A percentile compares a stretch with the other conserved stretches of the same genome.
These are phyloP conservation scores for Xylariaceae sp. DNA, from an alignment of 2,329 filamentous ascomycete genomes.

Conservation along the genomic window DNA sequence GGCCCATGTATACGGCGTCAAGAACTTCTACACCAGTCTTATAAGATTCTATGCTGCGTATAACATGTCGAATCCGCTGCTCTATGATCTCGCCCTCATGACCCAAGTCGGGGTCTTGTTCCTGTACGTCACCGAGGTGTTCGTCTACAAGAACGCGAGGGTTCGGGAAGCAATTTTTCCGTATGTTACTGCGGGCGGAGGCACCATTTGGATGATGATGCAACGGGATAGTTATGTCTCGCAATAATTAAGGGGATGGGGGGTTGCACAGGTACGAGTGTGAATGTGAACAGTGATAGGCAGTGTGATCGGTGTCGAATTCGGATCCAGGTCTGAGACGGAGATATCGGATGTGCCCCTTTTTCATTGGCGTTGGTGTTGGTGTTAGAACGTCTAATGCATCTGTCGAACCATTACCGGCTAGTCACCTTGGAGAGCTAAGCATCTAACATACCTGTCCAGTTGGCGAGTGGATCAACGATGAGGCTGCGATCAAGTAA, in stretches of 20 bases:
- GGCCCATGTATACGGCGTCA: conserved; percentile 40
- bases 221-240: conserved; percentile 30
- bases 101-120: conserved; percentile 39
- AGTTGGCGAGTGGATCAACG: background rate
- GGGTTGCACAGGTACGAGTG: background rate
- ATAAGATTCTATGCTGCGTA: conserved; percentile 42
- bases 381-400: background rate
- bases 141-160: conserved; percentile 32
- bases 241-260: background rate
- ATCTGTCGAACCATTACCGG: too few relatives aligned
- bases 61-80: conserved; percentile 34
- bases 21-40: conserved; percentile 40
- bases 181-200: conserved; percentile 24
- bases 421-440: background rate
- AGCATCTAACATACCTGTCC: too few relatives aligned
- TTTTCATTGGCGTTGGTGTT: background rate
- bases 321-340: conserved; percentile 1
- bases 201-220: conserved; percentile 32
- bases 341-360: conserved; percentile 12
- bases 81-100: conserved; percentile 38
- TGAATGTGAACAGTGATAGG: background rate
- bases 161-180: conserved; percentile 28
- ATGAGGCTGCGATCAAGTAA: background rate
- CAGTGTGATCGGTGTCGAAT: background rate
- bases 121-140: conserved; percentile 34